Conservation (phyloP, 2,329 filamentous ascomycete species). For the Ilyonectria sp. region DNA sequence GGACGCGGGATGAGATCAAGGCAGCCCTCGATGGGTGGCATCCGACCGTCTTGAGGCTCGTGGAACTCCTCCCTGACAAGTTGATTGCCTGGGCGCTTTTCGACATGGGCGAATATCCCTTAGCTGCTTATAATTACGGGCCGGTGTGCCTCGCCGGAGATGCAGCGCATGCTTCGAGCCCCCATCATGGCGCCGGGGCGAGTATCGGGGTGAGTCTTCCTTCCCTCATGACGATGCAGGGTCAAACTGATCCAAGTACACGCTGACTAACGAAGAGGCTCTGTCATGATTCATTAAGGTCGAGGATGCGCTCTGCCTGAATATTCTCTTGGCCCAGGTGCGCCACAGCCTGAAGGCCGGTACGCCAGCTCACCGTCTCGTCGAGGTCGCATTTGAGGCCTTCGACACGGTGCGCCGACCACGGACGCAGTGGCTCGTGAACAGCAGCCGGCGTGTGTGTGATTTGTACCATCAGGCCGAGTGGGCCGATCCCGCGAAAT, state of each 20-base stretch:
- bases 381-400: background rate
- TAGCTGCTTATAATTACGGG: background rate
- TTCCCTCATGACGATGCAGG: background rate
- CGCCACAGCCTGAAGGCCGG: background rate
- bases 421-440: constrained; percentile 9
- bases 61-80: background rate
- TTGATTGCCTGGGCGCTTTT: background rate
- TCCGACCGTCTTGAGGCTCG: background rate
- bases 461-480: constrained; percentile 10
- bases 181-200: background rate
- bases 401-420: background rate
- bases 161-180: background rate
- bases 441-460: constrained; percentile 9
- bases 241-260: background rate
- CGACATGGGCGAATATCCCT: background rate
- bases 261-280: background rate
- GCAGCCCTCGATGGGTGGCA: background rate
- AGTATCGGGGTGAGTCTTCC: background rate
- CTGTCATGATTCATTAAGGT: background rate
- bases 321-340: background rate
- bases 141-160: background rate
- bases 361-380: background rate
- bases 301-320: background rate
- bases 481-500: background rate
- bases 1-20: background rate